A percentile compares a stretch with the other conserved stretches of the same genome.
Conservation (phyloP, 345 rosid species). For the Brassica juncea region DNA sequence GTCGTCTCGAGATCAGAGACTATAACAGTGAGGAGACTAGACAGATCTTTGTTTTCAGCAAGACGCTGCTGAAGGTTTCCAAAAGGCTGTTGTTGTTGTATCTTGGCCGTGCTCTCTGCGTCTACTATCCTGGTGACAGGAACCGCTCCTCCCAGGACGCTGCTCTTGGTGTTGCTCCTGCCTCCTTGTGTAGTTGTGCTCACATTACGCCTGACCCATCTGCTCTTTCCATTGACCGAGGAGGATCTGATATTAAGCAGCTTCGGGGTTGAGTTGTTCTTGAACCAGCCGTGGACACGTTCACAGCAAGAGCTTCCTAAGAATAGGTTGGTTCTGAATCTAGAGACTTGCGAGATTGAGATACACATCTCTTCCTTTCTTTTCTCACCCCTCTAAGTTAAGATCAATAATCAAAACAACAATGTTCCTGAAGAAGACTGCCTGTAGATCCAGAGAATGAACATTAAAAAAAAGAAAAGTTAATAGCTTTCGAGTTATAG, state of each 20-base stretch:
- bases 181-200: constrained; percentile 47
- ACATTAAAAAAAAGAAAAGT: neutral
- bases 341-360: constrained; percentile 67
- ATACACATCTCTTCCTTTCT: constrained; percentile 45
- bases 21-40: constrained; percentile 57
- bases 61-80: constrained; percentile 53
- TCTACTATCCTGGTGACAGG: constrained; percentile 47
- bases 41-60: constrained; percentile 54
- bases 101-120: constrained; percentile 38
- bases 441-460: constrained; percentile 23
- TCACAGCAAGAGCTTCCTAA: constrained; percentile 43
- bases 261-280: constrained; percentile 41
- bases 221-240: constrained; percentile 56
- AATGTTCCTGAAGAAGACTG: constrained; percentile 33
- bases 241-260: constrained; percentile 47
- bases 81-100: constrained; percentile 44
- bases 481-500: neutral
- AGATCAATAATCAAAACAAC: constrained; percentile 43
- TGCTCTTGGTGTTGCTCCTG: constrained; percentile 41
- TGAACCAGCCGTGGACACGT: constrained; percentile 42
- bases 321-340: constrained; percentile 51
- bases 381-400: constrained; percentile 5
- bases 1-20: constrained; percentile 80
- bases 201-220: constrained; percentile 58
- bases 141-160: constrained; percentile 47